Evolutionary conservation across 2,329 filamentous ascomycete genomes (phyloP).

Genomic region (Aureobasidium sp.): DNA sequence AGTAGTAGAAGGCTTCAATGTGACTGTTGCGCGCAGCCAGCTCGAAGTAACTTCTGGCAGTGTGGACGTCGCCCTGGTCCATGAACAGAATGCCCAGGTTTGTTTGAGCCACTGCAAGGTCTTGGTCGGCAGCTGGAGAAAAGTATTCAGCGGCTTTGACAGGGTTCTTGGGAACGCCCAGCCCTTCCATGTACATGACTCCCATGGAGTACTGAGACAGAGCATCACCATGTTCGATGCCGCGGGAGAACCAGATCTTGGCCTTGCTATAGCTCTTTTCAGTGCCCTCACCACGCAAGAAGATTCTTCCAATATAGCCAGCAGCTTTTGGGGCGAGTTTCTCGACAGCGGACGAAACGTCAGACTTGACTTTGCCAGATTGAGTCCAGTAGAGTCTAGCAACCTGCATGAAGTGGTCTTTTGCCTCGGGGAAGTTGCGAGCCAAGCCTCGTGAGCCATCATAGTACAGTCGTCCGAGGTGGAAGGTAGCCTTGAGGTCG

Average conservation of each 20-base stretch:
- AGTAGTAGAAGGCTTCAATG: slow-evolving; percentile 92
- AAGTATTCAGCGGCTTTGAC: slow-evolving; percentile 80
- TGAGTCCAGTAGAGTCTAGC: slow-evolving; percentile 81
- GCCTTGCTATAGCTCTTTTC: slow-evolving; percentile 82
- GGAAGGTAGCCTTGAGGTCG: slow-evolving; percentile 88
- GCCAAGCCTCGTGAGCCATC: slow-evolving; percentile 83
- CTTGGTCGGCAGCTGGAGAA: slow-evolving; percentile 82
- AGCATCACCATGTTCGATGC: slow-evolving; percentile 77
- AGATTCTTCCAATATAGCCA: slow-evolving; percentile 90
- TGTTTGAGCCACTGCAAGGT: slow-evolving; percentile 83
- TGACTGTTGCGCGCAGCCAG: slow-evolving; percentile 84
- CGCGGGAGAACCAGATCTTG: slow-evolving; percentile 84
- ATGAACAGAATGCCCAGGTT: slow-evolving; percentile 86
- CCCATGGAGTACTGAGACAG: slow-evolving; percentile 89
- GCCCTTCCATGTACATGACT: slow-evolving; percentile 83
- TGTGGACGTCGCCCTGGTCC: slow-evolving; percentile 85
- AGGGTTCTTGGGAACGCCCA: slow-evolving; percentile 75
- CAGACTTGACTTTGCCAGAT: slow-evolving; percentile 78
- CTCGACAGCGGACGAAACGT: slow-evolving; percentile 75
- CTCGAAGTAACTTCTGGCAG: slow-evolving; percentile 89
- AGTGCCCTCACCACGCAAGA: slow-evolving; percentile 86
- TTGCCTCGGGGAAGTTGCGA: slow-evolving; percentile 76
- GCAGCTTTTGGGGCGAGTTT: slow-evolving; percentile 86
- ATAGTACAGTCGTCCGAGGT: slow-evolving; percentile 87
- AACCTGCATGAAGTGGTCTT: slow-evolving; percentile 83